Evolutionary conservation across 768 basidiomycete genomes (phyloP).

Genomic region (Ephemerocybe angulata): DNA sequence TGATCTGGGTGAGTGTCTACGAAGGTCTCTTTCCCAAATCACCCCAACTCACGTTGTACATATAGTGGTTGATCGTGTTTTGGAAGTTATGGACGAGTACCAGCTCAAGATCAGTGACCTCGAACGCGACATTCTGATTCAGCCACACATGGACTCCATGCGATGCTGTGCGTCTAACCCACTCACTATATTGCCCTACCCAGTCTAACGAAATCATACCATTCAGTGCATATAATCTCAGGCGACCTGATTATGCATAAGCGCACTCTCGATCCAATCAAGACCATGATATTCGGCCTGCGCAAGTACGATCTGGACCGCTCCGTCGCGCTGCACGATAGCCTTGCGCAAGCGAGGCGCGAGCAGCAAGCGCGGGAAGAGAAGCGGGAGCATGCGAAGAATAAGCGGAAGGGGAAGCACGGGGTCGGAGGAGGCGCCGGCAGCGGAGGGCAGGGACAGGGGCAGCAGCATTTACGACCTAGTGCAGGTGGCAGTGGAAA

Average conservation of each 20-base stretch:
- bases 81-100: slow-evolving; percentile 67
- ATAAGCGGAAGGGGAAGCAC: neutral
- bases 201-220: neutral
- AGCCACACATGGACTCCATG: slow-evolving; percentile 57
- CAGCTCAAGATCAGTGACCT: slow-evolving; percentile 55
- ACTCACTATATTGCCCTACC: slow-evolving; percentile 56
- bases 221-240: slow-evolving; percentile 65
- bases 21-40: neutral
- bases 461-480: too few species aligned
- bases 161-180: slow-evolving; percentile 43
- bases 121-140: slow-evolving; percentile 55
- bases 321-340: slow-evolving; percentile 24
- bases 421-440: too few species aligned
- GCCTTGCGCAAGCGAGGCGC: slow-evolving; percentile 10
- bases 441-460: too few species aligned
- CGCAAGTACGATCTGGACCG: slow-evolving; percentile 59
- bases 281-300: slow-evolving; percentile 60
- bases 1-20: slow-evolving; percentile 37
- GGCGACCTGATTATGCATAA: slow-evolving; percentile 71
- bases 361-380: neutral
- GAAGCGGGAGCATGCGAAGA: slow-evolving; percentile 5
- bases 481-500: too few species aligned
- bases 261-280: slow-evolving; percentile 66
- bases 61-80: slow-evolving; percentile 59
- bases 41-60: neutral